phyloP scores from a whole-genome alignment of 768 basidiomycete genomes.

The Hortiboletus campestris region DNA sequence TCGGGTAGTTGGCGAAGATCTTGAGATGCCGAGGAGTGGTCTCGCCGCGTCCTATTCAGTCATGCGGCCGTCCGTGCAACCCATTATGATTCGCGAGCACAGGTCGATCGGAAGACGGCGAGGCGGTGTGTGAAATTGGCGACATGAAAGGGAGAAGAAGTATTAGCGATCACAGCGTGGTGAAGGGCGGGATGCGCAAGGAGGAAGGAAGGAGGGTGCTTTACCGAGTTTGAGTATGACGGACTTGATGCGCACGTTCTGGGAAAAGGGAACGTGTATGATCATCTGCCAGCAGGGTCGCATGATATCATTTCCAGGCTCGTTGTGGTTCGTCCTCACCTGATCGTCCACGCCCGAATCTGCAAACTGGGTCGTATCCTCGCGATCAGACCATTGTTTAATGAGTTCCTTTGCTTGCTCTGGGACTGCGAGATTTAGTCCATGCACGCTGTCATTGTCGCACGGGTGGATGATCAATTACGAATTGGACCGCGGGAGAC shows the following conservation, averaged over 20 bases:
- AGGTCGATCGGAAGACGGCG: not conserved
- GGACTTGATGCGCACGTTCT: constrained; percentile 75
- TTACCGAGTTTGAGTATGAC: constrained; percentile 74
- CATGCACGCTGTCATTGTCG: constrained; percentile 57
- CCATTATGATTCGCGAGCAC: constrained; percentile 2
- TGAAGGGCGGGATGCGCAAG: constrained; percentile 10
- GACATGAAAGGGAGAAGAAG: constrained; percentile 1
- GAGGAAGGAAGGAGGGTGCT: constrained; percentile 14
- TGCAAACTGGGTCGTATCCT: constrained; percentile 60
- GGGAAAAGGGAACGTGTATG: constrained; percentile 76
- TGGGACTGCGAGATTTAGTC: constrained; percentile 76
- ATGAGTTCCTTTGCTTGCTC: constrained; percentile 75
- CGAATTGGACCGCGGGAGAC: not conserved
- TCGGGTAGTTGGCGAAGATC: constrained; percentile 70
- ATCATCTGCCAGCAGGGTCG: constrained; percentile 53
- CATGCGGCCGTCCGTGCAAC: constrained; percentile 3
- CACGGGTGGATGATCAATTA: constrained; percentile 1
- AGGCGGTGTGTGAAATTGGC: constrained; percentile 5
- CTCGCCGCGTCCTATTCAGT: constrained; percentile 65
- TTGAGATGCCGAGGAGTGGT: constrained; percentile 70
- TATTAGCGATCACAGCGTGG: constrained; percentile 11
- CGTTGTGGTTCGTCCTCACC: constrained; percentile 40
- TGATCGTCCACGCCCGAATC: constrained; percentile 87
- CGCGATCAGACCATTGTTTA: constrained; percentile 80
- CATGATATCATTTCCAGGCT: constrained; percentile 8